Conservation (phyloP, 1,284 basidiomycete genomes). For the Pseudomicrostroma phylloplanum region DNA sequence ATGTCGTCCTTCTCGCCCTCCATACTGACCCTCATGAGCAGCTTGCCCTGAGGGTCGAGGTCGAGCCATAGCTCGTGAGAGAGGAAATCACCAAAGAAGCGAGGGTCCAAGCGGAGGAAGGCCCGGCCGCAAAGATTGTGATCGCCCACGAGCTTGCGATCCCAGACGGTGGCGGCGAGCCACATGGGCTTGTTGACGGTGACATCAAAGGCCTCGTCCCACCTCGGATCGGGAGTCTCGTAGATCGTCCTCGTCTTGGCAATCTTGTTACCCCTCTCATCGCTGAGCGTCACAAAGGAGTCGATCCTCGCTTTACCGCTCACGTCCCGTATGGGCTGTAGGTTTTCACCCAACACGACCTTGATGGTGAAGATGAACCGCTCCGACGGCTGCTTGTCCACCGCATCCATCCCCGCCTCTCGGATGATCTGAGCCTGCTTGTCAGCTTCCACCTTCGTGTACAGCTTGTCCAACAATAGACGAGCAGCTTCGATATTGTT, state of each 20-base stretch:
- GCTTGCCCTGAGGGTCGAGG: constrained; percentile 69
- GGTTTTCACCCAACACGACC: constrained; percentile 60
- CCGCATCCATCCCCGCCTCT: constrained; percentile 54
- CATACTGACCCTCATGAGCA: constrained; percentile 87
- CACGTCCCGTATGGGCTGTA: constrained; percentile 33
- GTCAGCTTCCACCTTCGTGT: constrained; percentile 84
- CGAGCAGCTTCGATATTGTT: constrained; percentile 95
- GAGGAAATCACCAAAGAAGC: constrained; percentile 78
- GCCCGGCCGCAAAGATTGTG: constrained; percentile 78
- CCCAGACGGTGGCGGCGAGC: constrained; percentile 91
- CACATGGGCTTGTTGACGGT: constrained; percentile 74
- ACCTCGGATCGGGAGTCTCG: constrained; percentile 79
- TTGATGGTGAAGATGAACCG: constrained; percentile 86
- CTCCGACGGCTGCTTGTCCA: constrained; percentile 33
- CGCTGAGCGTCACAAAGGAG: constrained; percentile 88
- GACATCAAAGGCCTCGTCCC: constrained; percentile 96
- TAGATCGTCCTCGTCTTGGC: constrained; percentile 96
- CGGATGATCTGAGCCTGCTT: constrained; percentile 64
- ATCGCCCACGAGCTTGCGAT: constrained; percentile 67
- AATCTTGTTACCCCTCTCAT: constrained; percentile 79
- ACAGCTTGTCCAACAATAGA: constrained; percentile 84
- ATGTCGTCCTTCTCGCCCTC: constrained; percentile 98
- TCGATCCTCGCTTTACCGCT: constrained; percentile 55
- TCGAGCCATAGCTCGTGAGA: constrained; percentile 88
- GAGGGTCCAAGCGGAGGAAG: constrained; percentile 85